Evolutionary conservation across 805 yeast genomes (phyloP), one percentile per base, ranked within the genome.

Genomic region (Debaryomyces hansenii): DNA sequence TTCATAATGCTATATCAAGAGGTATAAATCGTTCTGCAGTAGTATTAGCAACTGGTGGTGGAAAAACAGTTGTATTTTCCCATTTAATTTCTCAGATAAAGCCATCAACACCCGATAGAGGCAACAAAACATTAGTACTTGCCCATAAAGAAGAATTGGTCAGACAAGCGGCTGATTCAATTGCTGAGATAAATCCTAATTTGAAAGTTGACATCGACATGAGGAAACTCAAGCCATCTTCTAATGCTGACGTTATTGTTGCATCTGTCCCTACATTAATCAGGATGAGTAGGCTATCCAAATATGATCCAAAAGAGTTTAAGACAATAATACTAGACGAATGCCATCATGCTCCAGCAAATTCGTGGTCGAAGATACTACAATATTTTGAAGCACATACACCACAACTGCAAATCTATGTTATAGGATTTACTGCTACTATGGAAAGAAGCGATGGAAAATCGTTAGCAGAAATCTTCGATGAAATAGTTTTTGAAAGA

Each of bases 21-120:
- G 83, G 84, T 1, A 54, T 64, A 2, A 64, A 74, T 15, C 70
- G 94, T 40, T 78, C 90, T 0, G 97, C 92, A 0, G 90, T 90
- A 1, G 85, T 90, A 24, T 63, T 91, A 33, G 96, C 97, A 11
- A 92, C 98, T 0, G 98, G 98, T 0, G 94, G 96, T 10, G 98
- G 98, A 4, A 91, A 91, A 57, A 91, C 97, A 0, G 89, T 90
- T 10, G 82, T 88, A 1, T 86, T 89, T 59, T 64, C 87, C 0
- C 77, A 77, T 51, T 53, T 85, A 36, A 77, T 86, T 2, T 75
- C 80, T 0, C 58, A 67, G 35, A 62, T 80, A 5, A 49, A 57
- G 36, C 74, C 77, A 0, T 37, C 49, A 4, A 44, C 53, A 0
- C 61, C 62, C 0, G 51, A 52, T 2, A 47, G 60, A 21, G 74